A percentile compares a stretch with the other conserved stretches of the same genome.
Conservation (phyloP, 1,284 basidiomycete species). For the Apiotrichum domesticum region DNA sequence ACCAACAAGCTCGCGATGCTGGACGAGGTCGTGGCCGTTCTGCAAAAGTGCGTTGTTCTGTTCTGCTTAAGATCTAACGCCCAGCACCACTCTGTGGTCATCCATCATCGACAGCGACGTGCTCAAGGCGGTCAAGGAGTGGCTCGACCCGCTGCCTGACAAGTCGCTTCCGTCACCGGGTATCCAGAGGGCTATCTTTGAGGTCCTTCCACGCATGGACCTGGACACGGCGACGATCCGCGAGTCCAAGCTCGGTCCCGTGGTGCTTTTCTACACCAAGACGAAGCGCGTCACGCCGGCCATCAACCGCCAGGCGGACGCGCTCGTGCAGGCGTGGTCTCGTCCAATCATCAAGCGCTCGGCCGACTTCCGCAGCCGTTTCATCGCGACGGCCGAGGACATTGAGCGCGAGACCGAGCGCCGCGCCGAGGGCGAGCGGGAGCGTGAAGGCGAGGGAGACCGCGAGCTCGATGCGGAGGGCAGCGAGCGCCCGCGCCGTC, state of each 20-base stretch:
- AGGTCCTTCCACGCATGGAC: conserved; percentile 76
- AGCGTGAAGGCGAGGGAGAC: conserved; percentile 9
- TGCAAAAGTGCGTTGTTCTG: conserved; percentile 71
- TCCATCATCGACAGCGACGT: conserved; percentile 93
- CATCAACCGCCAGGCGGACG: conserved; percentile 72
- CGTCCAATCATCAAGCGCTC: conserved; percentile 91
- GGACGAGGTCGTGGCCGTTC: conserved; percentile 80
- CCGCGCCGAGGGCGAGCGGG: not conserved
- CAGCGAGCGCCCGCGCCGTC: conserved; percentile 1
- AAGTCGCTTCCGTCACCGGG: conserved; percentile 88
- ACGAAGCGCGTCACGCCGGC: conserved; percentile 72
- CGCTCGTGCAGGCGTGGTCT: conserved; percentile 81
- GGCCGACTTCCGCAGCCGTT: conserved; percentile 60
- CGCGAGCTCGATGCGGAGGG: conserved; percentile 14
- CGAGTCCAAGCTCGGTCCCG: conserved; percentile 82
- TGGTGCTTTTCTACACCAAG: conserved; percentile 93
- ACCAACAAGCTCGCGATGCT: conserved; percentile 78
- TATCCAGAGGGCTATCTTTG: conserved; percentile 89
- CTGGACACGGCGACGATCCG: conserved; percentile 89
- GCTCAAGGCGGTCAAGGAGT: conserved; percentile 79
- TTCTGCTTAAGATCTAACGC: not conserved
- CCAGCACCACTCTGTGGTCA: conserved; percentile 76
- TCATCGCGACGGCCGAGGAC: conserved; percentile 25
- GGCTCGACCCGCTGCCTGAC: conserved; percentile 93
- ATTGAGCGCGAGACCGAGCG: conserved; percentile 8